Conservation (phyloP, 768 basidiomycete species). For the Boletus eberwhitei region DNA sequence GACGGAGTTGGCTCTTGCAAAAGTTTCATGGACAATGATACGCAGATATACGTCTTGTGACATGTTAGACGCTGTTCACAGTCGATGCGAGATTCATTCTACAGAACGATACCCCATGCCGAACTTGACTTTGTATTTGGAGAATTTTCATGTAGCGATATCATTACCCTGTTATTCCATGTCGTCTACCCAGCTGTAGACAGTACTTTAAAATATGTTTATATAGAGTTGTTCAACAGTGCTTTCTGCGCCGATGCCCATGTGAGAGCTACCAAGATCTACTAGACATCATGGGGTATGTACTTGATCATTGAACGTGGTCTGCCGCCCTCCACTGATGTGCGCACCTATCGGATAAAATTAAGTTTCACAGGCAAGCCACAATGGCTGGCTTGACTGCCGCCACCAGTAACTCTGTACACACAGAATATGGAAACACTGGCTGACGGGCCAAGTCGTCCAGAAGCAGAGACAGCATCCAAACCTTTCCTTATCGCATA, state of each 20-base stretch:
- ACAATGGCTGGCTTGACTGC: neutral
- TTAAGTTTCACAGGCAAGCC: no score
- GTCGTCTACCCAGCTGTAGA: neutral
- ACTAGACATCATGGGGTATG: neutral
- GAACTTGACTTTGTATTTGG: neutral
- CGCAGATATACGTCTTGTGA: no score
- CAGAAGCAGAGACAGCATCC: neutral
- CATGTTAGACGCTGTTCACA: neutral
- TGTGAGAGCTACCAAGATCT: neutral
- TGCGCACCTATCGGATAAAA: no score
- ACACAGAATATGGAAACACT: neutral
- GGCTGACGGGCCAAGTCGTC: no score
- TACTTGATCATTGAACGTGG: neutral
- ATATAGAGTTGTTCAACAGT: neutral
- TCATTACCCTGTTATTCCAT: neutral
- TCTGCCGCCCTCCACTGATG: neutral
- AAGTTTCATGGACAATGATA: constrained; percentile 2
- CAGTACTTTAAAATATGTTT: neutral
- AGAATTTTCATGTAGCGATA: constrained; percentile 1
- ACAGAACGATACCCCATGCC: neutral
- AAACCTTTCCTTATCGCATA: neutral
- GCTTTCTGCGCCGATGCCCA: neutral
- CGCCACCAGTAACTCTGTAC: neutral
- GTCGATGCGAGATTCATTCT: no score
- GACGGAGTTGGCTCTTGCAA: constrained; percentile 17